Conservation (phyloP, 192 early-diverging fungal genomes). For the Coemansia sp. region DNA sequence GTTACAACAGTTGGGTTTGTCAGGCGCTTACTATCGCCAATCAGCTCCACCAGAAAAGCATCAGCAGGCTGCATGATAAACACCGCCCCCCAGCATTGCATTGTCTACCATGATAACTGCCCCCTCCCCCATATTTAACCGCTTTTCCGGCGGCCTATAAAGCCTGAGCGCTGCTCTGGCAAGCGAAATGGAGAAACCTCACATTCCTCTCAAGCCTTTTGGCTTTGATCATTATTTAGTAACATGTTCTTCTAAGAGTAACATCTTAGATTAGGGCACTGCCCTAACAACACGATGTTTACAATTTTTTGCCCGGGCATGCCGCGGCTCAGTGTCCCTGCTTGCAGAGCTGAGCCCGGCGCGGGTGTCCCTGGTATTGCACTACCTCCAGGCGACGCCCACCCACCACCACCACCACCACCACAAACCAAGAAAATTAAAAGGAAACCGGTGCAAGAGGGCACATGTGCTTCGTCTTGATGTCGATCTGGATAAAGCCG, state of each 20-base stretch:
- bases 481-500: no score
- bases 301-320: slow-evolving; percentile 42
- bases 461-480: no score
- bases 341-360: slow-evolving; percentile 30
- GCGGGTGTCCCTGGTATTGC: slow-evolving; percentile 49
- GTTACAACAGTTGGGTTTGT: no score
- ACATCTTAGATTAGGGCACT: slow-evolving; percentile 33
- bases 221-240: slow-evolving; percentile 31
- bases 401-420: slow-evolving; percentile 11
- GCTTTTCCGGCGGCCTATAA: neutral
- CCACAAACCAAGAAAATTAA: neutral
- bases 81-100: no score
- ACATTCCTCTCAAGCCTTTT: slow-evolving; percentile 28
- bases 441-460: no score
- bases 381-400: slow-evolving; percentile 44
- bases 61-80: no score
- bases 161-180: neutral
- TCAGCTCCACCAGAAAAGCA: no score
- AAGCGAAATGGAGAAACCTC: slow-evolving; percentile 5
- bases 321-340: slow-evolving; percentile 21
- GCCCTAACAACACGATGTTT: slow-evolving; percentile 28
- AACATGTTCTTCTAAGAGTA: slow-evolving; percentile 41
- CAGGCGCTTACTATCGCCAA: no score
- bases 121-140: neutral
- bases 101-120: no score